phyloP scores from a whole-genome alignment of 345 rosid species.

The Gossypium mustelinum region DNA sequence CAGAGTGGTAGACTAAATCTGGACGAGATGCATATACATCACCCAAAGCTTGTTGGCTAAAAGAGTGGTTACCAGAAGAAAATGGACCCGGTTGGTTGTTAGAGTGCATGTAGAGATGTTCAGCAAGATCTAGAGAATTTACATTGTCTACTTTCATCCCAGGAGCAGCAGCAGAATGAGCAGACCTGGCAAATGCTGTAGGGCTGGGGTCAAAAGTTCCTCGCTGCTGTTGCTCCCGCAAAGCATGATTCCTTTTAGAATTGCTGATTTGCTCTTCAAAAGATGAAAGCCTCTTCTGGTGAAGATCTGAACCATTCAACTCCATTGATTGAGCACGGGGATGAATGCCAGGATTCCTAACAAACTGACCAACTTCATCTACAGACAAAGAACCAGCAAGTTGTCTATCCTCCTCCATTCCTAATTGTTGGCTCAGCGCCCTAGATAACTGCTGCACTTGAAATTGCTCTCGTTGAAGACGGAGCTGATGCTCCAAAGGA shows the following conservation, averaged over 20 bases:
- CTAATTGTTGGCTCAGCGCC: slow-evolving; percentile 31
- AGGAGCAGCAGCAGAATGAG: slow-evolving; percentile 19
- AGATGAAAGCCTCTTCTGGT: slow-evolving; percentile 27
- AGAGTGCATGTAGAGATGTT: slow-evolving; percentile 20
- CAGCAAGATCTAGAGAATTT: slow-evolving; percentile 22
- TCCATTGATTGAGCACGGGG: slow-evolving; percentile 27
- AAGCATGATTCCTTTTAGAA: slow-evolving; percentile 21
- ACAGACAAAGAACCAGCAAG: slow-evolving; percentile 21
- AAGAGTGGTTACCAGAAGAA: slow-evolving; percentile 18
- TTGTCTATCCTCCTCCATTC: slow-evolving; percentile 28
- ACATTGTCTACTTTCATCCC: slow-evolving; percentile 25
- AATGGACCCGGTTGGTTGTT: slow-evolving; percentile 24
- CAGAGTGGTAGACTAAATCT: slow-evolving; percentile 15
- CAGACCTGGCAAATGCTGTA: slow-evolving; percentile 20
- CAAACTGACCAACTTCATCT: slow-evolving; percentile 28
- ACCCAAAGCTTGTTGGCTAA: slow-evolving; percentile 16
- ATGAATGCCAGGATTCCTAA: slow-evolving; percentile 16
- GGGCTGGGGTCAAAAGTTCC: slow-evolving; percentile 29
- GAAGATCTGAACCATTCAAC: slow-evolving; percentile 25
- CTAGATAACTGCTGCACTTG: slow-evolving; percentile 33
- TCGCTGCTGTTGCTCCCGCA: slow-evolving; percentile 29
- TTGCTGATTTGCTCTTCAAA: slow-evolving; percentile 28
- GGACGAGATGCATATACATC: slow-evolving; percentile 25
- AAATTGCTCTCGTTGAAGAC: slow-evolving; percentile 33
- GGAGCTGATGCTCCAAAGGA: slow-evolving; percentile 31